Evolutionary conservation across 2,329 filamentous ascomycete species (phyloP).

Genomic region (Sclerotinia borealis): DNA sequence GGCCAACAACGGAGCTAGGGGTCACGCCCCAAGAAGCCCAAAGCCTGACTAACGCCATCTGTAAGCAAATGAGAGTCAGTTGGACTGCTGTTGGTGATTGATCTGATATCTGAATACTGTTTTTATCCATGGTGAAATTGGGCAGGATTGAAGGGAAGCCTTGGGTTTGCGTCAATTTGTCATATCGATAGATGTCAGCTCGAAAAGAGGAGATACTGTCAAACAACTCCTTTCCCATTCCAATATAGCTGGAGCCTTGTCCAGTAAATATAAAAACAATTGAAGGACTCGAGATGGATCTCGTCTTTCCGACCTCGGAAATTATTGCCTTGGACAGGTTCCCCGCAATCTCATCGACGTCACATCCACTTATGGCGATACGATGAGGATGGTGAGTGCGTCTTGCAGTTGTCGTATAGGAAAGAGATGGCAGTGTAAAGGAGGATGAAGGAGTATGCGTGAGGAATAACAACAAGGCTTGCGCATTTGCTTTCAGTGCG

Average conservation of each 20-base stretch:
- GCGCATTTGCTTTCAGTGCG: background rate
- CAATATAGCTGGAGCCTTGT: background rate
- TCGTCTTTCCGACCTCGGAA: background rate
- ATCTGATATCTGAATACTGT: background rate
- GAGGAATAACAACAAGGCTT: background rate
- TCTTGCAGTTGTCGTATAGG: conserved; percentile 6
- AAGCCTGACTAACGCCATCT: background rate
- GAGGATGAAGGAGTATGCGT: background rate
- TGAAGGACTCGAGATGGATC: background rate
- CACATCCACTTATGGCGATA: background rate
- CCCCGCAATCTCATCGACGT: background rate
- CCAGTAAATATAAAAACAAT: conserved; percentile 2
- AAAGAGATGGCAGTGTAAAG: background rate
- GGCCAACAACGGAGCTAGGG: background rate
- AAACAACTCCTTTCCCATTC: background rate
- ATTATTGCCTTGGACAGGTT: background rate
- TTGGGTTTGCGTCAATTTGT: background rate
- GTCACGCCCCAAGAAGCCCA: background rate
- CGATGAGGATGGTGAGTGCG: background rate
- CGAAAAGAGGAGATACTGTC: background rate
- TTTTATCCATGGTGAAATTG: background rate
- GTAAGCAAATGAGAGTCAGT: background rate
- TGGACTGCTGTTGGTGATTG: background rate
- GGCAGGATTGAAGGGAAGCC: background rate
- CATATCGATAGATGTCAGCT: background rate